Evolutionary conservation across 768 basidiomycete genomes (phyloP), one percentile per base, ranked within the genome.

Genomic region (Boletus sp.): DNA sequence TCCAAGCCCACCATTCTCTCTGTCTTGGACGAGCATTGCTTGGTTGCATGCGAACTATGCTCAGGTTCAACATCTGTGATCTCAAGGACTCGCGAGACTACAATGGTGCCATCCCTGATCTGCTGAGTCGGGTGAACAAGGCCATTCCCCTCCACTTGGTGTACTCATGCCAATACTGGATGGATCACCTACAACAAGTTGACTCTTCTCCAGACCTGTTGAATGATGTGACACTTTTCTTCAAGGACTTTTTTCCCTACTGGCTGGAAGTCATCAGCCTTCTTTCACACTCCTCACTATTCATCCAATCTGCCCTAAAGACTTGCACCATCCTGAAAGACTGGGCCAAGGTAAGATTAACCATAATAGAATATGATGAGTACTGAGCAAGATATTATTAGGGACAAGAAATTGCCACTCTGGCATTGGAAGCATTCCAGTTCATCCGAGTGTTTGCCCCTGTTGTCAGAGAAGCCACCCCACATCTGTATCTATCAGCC

Each of bases 61-160:
- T 57, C 17, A 41, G 5, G 41, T 57, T 57, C 15, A 58, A 58
- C 24, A 48, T 57, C 7, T 57, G 51, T 40, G 37, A 51, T 41
- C 24, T 44, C 17, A 44, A 8, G 17, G 54, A 51, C 36, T 54
- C 57, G 24, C 42, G 29, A 18, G 2, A 42, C 18, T 8, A 14
- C 3, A 56, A 56, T 1, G 2, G 2, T 1, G 10, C 20, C 12
- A 46, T 59, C 14, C 40, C 33, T 37, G 33, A 48, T 35, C 40
- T 56, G 4, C 15, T 35, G 0, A 9, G 29, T 42, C 33, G 6
- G n/a, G 20, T 59, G 9, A 41, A 41, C 0, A 32, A 50, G 5
- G 24, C 48, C 20, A 51, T 59, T 35, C 49, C 49, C 4, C 53
- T 7, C 4, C 14, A 45, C 28, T 24, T 24, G 24, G 24, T 24